Percentiles rank a stretch among this genome's conserved stretches.
Evolutionary conservation across 2,329 filamentous ascomycete genomes (phyloP).

Genomic region (Colletotrichum karsti): DNA sequence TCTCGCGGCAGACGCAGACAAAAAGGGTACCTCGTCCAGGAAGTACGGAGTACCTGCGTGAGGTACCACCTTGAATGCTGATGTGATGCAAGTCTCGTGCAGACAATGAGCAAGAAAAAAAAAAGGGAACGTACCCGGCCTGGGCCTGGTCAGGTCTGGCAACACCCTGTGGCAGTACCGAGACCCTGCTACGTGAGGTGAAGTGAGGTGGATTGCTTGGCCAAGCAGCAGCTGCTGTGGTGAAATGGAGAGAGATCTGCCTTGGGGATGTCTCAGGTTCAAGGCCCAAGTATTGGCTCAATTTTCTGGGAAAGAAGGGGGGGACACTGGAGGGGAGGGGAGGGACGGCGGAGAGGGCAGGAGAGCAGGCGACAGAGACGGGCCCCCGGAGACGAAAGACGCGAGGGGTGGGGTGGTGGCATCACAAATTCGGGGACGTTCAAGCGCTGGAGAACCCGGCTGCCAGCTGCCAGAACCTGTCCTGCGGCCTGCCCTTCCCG

Average conservation of each 20-base stretch:
- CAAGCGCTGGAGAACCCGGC: neutral
- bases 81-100: no score
- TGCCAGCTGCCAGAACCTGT: no score
- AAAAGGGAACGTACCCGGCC: neutral
- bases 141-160: neutral
- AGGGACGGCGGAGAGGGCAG: neutral
- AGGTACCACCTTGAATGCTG: neutral
- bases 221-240: conserved; percentile 8
- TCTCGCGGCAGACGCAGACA: neutral
- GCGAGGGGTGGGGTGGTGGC: conserved; percentile 17
- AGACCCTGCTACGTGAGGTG: neutral
- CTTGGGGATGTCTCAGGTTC: conserved; percentile 21
- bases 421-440: conserved; percentile 13
- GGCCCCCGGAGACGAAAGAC: no score
- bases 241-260: conserved; percentile 11
- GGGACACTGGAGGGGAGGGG: neutral
- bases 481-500: neutral
- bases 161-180: neutral
- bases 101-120: neutral
- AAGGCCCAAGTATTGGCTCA: conserved; percentile 13
- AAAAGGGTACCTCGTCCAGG: neutral
- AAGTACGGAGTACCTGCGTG: neutral
- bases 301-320: neutral
- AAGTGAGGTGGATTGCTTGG: conserved; percentile 2
- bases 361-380: neutral